phyloP scores from a whole-genome alignment of 2,329 filamentous ascomycete genomes.

The Leptographium wingfieldii region DNA sequence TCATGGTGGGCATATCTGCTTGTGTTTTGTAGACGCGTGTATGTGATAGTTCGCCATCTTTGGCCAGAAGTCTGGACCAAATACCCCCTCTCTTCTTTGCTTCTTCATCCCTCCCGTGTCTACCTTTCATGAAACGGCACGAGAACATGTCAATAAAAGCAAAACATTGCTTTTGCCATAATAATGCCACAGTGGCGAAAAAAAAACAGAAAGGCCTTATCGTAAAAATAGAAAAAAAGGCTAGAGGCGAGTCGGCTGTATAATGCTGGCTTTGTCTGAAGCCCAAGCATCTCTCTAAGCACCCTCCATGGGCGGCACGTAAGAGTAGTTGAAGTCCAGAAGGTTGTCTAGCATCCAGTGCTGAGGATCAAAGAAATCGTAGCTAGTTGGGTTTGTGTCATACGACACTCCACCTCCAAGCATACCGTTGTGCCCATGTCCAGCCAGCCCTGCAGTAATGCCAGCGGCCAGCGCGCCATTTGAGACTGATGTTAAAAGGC shows the following conservation, averaged over 20 bases:
- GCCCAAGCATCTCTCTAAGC: slow-evolving; percentile 21
- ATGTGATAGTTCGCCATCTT: not conserved
- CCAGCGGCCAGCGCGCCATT: slow-evolving; percentile 42
- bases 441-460: slow-evolving; percentile 30
- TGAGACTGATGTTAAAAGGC: slow-evolving; percentile 29
- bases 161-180: not conserved
- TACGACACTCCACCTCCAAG: slow-evolving; percentile 43
- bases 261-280: not conserved
- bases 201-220: not conserved
- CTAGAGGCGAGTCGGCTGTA: not conserved
- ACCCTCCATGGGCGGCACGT: slow-evolving; percentile 41
- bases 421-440: slow-evolving; percentile 28
- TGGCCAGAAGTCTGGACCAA: not conserved
- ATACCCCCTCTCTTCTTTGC: not conserved
- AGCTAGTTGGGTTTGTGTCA: slow-evolving; percentile 39
- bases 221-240: not conserved
- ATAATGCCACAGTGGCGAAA: not conserved
- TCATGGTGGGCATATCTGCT: not conserved
- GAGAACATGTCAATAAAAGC: not conserved
- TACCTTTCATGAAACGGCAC: not conserved
- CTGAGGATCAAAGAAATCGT: slow-evolving; percentile 83
- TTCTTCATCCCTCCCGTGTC: not conserved
- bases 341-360: slow-evolving; percentile 89
- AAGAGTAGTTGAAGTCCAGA: slow-evolving; percentile 61
- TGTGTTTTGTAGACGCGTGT: too few species aligned